Base-by-base conservation (phyloP, 495 filamentous ascomycete species). In the Penicillium alfredii region DNA sequence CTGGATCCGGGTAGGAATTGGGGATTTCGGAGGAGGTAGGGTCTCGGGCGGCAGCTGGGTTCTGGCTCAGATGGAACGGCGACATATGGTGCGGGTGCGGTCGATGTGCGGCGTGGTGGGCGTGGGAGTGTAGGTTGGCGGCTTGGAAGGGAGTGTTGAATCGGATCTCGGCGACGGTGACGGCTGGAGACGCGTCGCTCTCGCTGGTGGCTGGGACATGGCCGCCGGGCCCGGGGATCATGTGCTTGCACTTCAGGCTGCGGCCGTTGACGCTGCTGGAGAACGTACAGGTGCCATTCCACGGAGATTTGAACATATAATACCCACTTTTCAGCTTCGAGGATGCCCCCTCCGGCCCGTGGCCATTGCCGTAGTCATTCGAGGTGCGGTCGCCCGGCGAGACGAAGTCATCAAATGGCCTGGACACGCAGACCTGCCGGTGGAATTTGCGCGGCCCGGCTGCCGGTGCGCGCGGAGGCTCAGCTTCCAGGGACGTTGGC, bases 211-310 rank as follows among this genome's bases (percentile, higher is more conserved):
- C n/a, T 23, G 42, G 39, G 9, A 16, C n/a, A 4, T 21, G 16
- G 13, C 38, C 30, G 11, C 35, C 38, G 3, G 44, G 50, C 0
- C 40, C 40, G 7, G 41, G 35, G 8, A 57, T 69, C 33, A 80
- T 64, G 53, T 94, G 86, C 38, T 81, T 82, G 67, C 86, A 92
- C 56, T 79, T 86, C 1, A 95, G 62, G 34, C 74, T 80, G 30
- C 81, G 73, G 12, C 88, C 86, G 21, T 75, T 80, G 21, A 77
- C 71, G 39, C 84, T 80, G 3, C 84, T 86, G 4, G 73, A 63
- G 58, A 95, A 95, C 34, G 88, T 83, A 62, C 88, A 95, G 16
- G 68, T 72, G 11, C 86, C 84, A 35, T 84, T 73, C 88, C 88
- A 95, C 0, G 88, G 88, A n/a, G 80, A 86, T 24, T 70, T 52